phyloP scores from a whole-genome alignment of 31 red algal genomes.

The Odonthalia washingtoniensis region DNA sequence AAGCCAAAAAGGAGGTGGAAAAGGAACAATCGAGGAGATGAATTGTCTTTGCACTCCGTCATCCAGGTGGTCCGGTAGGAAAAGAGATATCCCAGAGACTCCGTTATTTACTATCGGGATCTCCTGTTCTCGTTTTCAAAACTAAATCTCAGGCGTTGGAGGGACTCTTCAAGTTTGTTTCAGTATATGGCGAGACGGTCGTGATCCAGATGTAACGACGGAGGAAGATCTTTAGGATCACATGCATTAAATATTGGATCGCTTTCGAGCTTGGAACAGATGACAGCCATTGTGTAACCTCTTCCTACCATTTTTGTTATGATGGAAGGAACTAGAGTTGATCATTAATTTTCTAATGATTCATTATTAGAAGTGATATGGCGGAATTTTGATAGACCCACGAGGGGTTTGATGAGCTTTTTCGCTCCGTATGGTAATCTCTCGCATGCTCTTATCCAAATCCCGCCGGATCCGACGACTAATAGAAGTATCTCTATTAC shows the following conservation, averaged over 20 bases:
- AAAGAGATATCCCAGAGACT: not conserved
- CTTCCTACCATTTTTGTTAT: no score
- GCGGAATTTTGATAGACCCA: no score
- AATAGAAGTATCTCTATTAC: slow-evolving; percentile 11
- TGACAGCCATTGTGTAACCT: no score
- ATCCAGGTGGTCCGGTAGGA: slow-evolving; percentile 5
- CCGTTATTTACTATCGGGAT: slow-evolving; percentile 11
- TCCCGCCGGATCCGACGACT: not conserved
- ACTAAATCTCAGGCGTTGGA: slow-evolving; percentile 12
- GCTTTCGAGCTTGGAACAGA: no score
- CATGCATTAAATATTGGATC: slow-evolving; percentile 25
- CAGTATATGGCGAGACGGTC: slow-evolving; percentile 48
- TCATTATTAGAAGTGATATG: no score
- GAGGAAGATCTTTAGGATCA: slow-evolving; percentile 30
- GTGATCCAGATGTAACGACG: slow-evolving; percentile 25
- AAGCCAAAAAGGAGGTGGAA: no score
- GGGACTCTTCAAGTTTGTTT: slow-evolving; percentile 28
- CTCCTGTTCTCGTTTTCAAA: slow-evolving; percentile 24
- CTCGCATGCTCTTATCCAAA: not conserved
- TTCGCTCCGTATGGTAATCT: no score
- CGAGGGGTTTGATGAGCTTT: no score
- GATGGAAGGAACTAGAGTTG: no score
- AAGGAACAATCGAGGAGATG: slow-evolving; percentile 27
- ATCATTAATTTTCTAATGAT: no score
- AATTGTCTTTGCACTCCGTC: slow-evolving; percentile 30